These are phyloP conservation scores for Sapria himalayana DNA, from an alignment of 345 rosid genomes.

Conservation along the genomic window DNA sequence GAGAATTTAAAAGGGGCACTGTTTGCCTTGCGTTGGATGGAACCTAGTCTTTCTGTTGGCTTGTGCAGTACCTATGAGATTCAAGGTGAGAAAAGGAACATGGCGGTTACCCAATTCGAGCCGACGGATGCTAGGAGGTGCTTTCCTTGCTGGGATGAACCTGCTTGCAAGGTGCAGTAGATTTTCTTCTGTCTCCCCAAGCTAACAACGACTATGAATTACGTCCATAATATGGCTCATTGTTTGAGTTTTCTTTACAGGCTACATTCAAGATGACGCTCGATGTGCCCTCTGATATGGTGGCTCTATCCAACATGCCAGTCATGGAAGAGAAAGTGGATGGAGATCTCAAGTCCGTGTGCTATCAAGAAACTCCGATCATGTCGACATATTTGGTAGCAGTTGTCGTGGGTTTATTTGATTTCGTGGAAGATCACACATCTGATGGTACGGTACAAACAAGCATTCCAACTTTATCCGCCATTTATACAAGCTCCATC, in stretches of 20 bases:
- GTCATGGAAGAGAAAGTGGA: conserved; percentile 41
- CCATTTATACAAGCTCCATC: no score
- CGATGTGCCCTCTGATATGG: conserved; percentile 60
- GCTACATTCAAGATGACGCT: conserved; percentile 84
- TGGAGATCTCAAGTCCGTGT: conserved; percentile 43
- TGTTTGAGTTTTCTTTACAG: conserved; percentile 16
- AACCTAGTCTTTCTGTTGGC: neutral
- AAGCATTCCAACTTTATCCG: no score
- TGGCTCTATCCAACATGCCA: conserved; percentile 93
- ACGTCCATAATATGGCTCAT: neutral
- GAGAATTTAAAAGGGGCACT: neutral
- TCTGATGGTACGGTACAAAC: conserved; percentile 67
- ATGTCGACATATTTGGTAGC: conserved; percentile 98
- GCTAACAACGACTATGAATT: no score
- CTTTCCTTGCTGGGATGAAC: conserved; percentile 99
- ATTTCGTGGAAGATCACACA: conserved; percentile 70
- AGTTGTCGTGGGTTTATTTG: conserved; percentile 74
- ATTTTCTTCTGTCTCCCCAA: no score
- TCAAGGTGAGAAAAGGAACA: conserved; percentile 79
- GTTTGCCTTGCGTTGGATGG: neutral
- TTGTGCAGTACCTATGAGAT: conserved; percentile 43
- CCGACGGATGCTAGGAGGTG: conserved; percentile 91
- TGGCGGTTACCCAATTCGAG: conserved; percentile 98
- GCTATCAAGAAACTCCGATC: conserved; percentile 66
- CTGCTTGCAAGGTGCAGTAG: conserved; percentile 86